Base-by-base conservation (phyloP, 1,284 basidiomycete genomes). In the Moniliella sp. region DNA sequence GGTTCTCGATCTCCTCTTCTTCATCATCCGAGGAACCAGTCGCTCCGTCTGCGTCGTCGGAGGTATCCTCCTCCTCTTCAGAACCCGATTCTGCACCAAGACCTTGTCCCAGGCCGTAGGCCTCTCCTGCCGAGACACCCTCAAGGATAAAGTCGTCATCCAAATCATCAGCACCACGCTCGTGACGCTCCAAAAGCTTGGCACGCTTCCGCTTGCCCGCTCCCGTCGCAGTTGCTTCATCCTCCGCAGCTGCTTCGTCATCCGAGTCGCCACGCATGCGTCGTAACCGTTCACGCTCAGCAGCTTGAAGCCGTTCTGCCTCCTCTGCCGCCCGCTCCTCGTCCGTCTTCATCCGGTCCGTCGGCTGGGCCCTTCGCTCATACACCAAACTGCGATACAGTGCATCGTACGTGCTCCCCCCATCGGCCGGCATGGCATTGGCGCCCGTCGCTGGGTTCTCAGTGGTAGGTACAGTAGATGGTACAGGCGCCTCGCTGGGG, bases 261-360 rank as follows among this genome's bases (percentile, higher is more conserved):
- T 70, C 70, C 19, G 73, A 72, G 42, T 81, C 67, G 4, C 86
- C 88, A 27, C 78, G 64, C 86, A 94, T 94, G 12, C 91, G 72
- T 44, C 74, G 69, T 33, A 76, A 61, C 11, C 91, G 69, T 46
- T 69, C 72, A 41, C 70, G 69, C 63, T 99, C 91, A 0, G 80
- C 79, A 54, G 74, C 76, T 63, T 86, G 77, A 30, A 97, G 64
- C 2, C 72, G 68, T 49, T 83, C 77, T 46, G 81, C 86, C 55
- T 81, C 80, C 45, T 91, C 84, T 35, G 77, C 48, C 1, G 83
- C 86, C 9, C 82, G 51, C 59, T 99, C 91, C 46, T 88, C 84
- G 50, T 91, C 88, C 0, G 86, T 91, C 66, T 93, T 94, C 25
- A 83, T 82, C 35, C 91, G 68, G 57, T 99, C 81, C 55, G 84